Base-by-base conservation (phyloP, 176 grass and related monocot species). In the Cenchrus americanus region DNA sequence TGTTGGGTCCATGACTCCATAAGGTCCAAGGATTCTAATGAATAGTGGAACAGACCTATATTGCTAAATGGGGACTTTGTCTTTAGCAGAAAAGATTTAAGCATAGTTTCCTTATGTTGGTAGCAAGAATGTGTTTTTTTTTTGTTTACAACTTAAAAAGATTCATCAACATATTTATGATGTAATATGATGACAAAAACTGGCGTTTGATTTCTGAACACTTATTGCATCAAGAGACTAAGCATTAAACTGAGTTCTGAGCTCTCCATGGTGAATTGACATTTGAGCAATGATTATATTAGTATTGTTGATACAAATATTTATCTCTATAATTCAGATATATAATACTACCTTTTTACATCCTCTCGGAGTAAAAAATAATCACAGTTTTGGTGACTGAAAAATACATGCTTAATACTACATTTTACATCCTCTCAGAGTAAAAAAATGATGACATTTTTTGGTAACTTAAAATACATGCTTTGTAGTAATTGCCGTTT, bases 401-500 rank as follows among this genome's bases (percentile, higher is more conserved):
- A 43, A 6, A 13, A 63, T 62, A 17, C 14, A 71, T 55, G 41
- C 10, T 70, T 23, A 71, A 40, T 42, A 66, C 47, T 59, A 64
- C 1, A 57, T 30, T 40, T 30, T 14, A 55, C 5, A 0, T 81
- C 32, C 27, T 30, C 27, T 30, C 27, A 55, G 46, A 80, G 6
- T 69, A 8, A 52, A 2, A 2, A 10, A 10, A 84, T 37, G 34
- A 37, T 30, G 27, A 30, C 27, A 30, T 30, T 14, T 32, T 8
- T 0, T 32, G 3, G n/a, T 51, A 9, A 22, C 60, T 82, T 7
- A 47, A 40, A 13, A 64, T 54, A 18, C 15, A 71, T 58, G 41
- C 10, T 71, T 65, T 76, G 23, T 76, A 48, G 27, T 70, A 69
- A 37, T 71, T 82, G 0, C 27, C 75, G 13, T 57, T 27, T 42